Percentiles rank a stretch among this genome's conserved stretches.
Conservation (phyloP, 768 basidiomycete species). For the Phylloporus sp. region DNA sequence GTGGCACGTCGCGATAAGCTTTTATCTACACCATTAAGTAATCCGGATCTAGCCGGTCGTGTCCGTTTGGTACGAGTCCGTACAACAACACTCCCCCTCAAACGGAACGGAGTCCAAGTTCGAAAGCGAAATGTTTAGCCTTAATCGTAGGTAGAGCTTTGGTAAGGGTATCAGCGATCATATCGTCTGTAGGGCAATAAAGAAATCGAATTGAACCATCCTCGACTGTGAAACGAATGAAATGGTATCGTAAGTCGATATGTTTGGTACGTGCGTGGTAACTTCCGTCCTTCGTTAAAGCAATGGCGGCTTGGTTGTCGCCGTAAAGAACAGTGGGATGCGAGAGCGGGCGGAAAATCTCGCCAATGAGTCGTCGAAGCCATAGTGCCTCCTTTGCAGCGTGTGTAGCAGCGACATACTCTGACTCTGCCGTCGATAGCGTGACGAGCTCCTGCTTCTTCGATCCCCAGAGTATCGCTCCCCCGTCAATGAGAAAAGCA, state of each 20-base stretch:
- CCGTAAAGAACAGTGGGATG: not conserved
- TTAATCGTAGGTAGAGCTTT: not conserved
- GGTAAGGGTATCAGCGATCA: not conserved
- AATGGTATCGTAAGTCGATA: not conserved
- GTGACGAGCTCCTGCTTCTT: not conserved
- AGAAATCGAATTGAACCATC: not conserved
- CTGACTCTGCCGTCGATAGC: not conserved
- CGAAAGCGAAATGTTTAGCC: not conserved
- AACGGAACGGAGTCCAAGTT: not conserved
- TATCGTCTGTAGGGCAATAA: not conserved
- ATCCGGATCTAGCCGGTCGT: no score
- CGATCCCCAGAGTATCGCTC: not conserved
- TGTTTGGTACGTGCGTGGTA: not conserved
- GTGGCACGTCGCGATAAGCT: no score
- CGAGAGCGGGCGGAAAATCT: not conserved
- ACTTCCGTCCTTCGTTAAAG: not conserved
- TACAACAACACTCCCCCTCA: slow-evolving; percentile 5
- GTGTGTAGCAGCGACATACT: not conserved
- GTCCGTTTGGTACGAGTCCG: no score
- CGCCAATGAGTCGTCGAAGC: not conserved
- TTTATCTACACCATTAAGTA: no score
- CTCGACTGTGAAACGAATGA: not conserved
- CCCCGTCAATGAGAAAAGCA: not conserved
- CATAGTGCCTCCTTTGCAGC: not conserved
- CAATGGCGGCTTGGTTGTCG: not conserved